Conservation (phyloP, 2,329 filamentous ascomycete species). For the Hypoxylon sp. region DNA sequence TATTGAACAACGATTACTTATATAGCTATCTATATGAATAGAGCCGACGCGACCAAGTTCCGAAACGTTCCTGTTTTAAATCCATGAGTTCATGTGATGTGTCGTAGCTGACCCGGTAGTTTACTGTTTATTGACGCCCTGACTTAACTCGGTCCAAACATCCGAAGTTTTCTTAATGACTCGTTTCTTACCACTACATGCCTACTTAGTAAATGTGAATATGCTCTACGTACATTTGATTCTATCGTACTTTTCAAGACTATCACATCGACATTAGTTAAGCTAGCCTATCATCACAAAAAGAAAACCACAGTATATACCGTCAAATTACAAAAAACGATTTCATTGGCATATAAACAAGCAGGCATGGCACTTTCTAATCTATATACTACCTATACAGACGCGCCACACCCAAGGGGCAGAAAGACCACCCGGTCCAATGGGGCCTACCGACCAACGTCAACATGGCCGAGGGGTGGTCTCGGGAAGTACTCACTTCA, state of each 20-base stretch:
- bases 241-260: background rate
- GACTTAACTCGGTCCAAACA: too few relatives aligned
- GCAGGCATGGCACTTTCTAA: slow-evolving; percentile 16
- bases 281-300: background rate
- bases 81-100: background rate
- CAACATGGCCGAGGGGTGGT: slow-evolving; percentile 4
- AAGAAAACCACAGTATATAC: background rate
- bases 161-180: too few relatives aligned
- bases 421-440: background rate
- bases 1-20: slow-evolving; percentile 16
- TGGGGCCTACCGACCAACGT: slow-evolving; percentile 5
- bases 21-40: slow-evolving; percentile 21
- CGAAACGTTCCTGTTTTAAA: background rate
- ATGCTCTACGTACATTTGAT: background rate
- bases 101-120: too few relatives aligned
- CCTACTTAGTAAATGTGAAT: too few relatives aligned
- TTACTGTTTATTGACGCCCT: too few relatives aligned
- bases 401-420: slow-evolving; percentile 10
- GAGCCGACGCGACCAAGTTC: slow-evolving; percentile 14
- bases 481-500: slow-evolving; percentile 16
- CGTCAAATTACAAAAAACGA: background rate
- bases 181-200: too few relatives aligned
- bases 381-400: slow-evolving; percentile 34
- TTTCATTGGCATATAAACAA: slow-evolving; percentile 31
- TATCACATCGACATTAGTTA: background rate